A percentile compares a stretch with the other conserved stretches of the same genome.
These are phyloP conservation scores for Poterioochromonas sp. DNA, from an alignment of 352 stramenopile genomes.

Conservation along the genomic window DNA sequence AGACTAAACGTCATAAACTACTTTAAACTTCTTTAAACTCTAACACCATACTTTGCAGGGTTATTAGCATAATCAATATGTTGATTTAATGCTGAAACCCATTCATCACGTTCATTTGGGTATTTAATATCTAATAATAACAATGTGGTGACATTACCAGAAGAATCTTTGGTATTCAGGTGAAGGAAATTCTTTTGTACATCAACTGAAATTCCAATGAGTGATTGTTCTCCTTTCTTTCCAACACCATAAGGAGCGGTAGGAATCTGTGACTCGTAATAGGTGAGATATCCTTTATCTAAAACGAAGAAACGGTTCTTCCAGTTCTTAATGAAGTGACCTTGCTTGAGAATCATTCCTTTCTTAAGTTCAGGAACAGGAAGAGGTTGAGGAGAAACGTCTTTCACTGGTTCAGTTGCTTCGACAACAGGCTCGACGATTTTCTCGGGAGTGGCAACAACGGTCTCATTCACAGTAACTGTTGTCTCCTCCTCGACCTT, in stretches of 20 bases:
- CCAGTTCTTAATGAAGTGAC: slow-evolving; percentile 25
- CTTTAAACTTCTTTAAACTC: too few species aligned
- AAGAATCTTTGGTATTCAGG: background rate
- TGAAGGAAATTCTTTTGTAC: background rate
- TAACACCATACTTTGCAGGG: too few species aligned
- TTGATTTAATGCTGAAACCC: background rate
- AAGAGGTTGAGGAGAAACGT: background rate
- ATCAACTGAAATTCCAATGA: background rate
- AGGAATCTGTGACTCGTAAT: background rate
- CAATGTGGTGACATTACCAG: background rate
- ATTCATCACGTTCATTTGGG: background rate
- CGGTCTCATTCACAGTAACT: background rate
- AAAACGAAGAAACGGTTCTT: slow-evolving; percentile 18
- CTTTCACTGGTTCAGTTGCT: background rate
- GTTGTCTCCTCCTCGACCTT: background rate
- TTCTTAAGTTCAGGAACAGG: background rate
- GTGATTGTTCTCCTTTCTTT: background rate
- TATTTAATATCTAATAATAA: slow-evolving; percentile 10
- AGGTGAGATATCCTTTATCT: background rate
- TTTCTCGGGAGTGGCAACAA: background rate
- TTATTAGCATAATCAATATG: background rate
- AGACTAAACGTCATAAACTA: too few species aligned
- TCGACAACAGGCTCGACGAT: background rate
- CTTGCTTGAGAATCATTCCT: slow-evolving; percentile 16
- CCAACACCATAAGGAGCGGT: background rate